Conservation (phyloP, 208 protist species). For the Acanthamoeba triangularis region DNA sequence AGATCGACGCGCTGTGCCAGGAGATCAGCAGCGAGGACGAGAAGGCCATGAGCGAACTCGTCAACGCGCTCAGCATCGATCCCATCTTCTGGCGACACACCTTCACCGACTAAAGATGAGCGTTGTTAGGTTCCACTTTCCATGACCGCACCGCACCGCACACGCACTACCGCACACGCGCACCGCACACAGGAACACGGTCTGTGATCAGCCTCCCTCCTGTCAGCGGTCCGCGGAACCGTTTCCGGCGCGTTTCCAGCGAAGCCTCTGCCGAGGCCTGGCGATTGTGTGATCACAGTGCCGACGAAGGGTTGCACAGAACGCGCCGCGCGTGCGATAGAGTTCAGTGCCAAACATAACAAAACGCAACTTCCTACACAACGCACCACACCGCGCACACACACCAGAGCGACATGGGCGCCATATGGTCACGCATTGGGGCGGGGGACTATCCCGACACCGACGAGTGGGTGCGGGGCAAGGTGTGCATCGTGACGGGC, state of each 20-base stretch:
- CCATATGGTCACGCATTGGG: slow-evolving; percentile 22
- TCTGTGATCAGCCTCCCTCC: too few species aligned
- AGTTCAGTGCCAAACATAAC: background rate
- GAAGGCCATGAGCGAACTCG: slow-evolving; percentile 4
- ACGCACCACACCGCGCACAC: background rate
- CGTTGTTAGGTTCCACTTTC: too few species aligned
- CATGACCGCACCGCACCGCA: too few species aligned
- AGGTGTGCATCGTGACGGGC: slow-evolving; percentile 38
- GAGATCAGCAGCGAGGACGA: slow-evolving; percentile 53
- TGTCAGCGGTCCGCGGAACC: too few species aligned
- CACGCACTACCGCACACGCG: too few species aligned
- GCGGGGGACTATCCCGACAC: background rate
- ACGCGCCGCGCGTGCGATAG: too few species aligned
- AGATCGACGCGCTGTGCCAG: slow-evolving; percentile 40
- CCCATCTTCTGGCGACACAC: slow-evolving; percentile 46
- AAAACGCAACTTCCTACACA: background rate
- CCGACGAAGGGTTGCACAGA: too few species aligned
- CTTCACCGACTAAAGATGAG: background rate
- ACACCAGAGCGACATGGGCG: background rate
- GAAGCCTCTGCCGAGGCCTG: background rate
- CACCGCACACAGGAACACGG: too few species aligned
- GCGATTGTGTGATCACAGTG: background rate
- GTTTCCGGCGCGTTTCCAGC: background rate
- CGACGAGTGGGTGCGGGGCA: slow-evolving; percentile 43
- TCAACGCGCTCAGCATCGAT: slow-evolving; percentile 3